Percentiles rank a stretch among this genome's conserved stretches.
Conservation (phyloP, 1,284 basidiomycete species). For the Macrocybe sp. region DNA sequence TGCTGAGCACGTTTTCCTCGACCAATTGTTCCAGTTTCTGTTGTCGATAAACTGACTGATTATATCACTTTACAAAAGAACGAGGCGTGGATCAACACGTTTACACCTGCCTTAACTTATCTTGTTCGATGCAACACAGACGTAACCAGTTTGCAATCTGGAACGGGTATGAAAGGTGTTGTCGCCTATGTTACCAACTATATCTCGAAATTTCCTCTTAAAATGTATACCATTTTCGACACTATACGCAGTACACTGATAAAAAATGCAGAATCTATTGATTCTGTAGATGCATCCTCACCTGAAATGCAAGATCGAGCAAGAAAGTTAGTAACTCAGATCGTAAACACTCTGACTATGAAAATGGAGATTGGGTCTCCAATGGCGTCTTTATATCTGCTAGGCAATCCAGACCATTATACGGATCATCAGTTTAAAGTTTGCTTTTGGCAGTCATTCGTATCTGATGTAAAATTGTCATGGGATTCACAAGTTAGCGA, state of each 20-base stretch:
- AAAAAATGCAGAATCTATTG: background rate
- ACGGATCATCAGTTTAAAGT: constrained; percentile 20
- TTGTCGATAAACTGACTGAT: constrained; percentile 22
- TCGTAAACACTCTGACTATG: constrained; percentile 23
- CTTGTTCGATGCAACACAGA: constrained; percentile 31
- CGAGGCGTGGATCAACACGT: constrained; percentile 30
- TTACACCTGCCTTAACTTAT: constrained; percentile 24
- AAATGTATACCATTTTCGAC: constrained; percentile 30
- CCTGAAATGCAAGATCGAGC: constrained; percentile 10
- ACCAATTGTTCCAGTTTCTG: constrained; percentile 9
- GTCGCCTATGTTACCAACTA: constrained; percentile 35
- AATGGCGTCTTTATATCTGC: constrained; percentile 23
- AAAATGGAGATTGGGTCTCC: constrained; percentile 27
- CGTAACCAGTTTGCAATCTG: constrained; percentile 28
- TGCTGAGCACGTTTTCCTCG: constrained; percentile 26
- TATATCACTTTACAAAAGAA: constrained; percentile 25
- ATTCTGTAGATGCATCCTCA: background rate
- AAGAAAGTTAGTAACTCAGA: constrained; percentile 20
- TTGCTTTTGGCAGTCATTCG: constrained; percentile 14
- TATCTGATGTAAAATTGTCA: background rate
- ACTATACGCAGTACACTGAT: constrained; percentile 14
- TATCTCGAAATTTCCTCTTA: constrained; percentile 30
- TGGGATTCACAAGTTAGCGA: background rate
- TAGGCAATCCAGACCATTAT: constrained; percentile 29
- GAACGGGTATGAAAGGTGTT: constrained; percentile 32